Conservation (phyloP, 1,284 basidiomycete genomes). For the Serendipita sp. region DNA sequence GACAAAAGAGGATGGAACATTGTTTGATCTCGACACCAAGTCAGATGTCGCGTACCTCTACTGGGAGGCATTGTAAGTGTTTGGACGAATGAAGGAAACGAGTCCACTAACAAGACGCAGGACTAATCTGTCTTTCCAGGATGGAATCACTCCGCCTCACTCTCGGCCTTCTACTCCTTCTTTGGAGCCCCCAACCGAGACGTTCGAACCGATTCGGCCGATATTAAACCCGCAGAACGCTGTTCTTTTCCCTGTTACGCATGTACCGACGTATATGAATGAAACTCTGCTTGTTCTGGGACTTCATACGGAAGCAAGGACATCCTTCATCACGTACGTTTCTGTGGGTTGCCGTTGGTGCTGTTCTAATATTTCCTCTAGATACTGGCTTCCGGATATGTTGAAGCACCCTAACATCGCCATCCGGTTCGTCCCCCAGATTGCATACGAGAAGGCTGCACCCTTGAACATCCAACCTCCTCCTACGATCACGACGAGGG, state of each 20-base stretch:
- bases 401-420: conserved; percentile 27
- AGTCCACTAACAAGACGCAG: not conserved
- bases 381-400: conserved; percentile 32
- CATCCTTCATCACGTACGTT: conserved; percentile 29
- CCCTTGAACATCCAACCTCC: conserved; percentile 24
- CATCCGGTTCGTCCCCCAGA: conserved; percentile 32
- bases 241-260: conserved; percentile 20
- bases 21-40: conserved; percentile 17
- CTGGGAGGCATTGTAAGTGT: conserved; percentile 22
- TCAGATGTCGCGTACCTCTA: conserved; percentile 22
- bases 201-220: conserved; percentile 12
- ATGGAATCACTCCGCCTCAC: not conserved
- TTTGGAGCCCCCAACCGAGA: not conserved
- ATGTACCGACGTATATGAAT: conserved; percentile 26
- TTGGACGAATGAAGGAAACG: not conserved
- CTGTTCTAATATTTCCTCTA: conserved; percentile 12
- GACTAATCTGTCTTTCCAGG: conserved; percentile 4
- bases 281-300: conserved; percentile 21
- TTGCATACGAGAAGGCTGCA: conserved; percentile 27
- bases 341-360: conserved; percentile 5
- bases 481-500: conserved; percentile 30
- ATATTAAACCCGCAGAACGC: conserved; percentile 16
- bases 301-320: conserved; percentile 29
- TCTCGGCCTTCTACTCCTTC: not conserved
- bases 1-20: conserved; percentile 17